Conservation (phyloP, 2,329 filamentous ascomycete species). For the Phaeosphaeriaceae sp. region DNA sequence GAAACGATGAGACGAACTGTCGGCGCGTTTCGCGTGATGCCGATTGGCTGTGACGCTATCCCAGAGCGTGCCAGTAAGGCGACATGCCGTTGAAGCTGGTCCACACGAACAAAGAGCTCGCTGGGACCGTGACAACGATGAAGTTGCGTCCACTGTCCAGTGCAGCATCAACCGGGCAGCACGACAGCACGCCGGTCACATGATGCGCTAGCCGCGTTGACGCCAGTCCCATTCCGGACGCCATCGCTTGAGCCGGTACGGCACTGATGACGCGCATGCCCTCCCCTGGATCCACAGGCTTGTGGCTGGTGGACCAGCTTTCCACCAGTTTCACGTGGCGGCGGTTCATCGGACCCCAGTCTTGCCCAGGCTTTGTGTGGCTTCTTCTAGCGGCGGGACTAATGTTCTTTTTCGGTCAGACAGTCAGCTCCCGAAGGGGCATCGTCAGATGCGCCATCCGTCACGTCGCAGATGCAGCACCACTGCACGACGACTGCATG, state of each 20-base stretch:
- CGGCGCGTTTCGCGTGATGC: slow-evolving; percentile 9
- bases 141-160: background rate
- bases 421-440: slow-evolving; percentile 26
- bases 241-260: slow-evolving; percentile 39
- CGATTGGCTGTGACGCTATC: slow-evolving; percentile 4
- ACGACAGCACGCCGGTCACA: background rate
- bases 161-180: background rate
- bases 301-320: slow-evolving; percentile 27
- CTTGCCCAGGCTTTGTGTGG: slow-evolving; percentile 35
- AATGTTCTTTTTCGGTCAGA: slow-evolving; percentile 30
- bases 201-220: slow-evolving; percentile 12
- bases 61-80: slow-evolving; percentile 1
- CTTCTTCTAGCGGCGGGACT: slow-evolving; percentile 33
- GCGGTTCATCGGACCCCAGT: slow-evolving; percentile 22
- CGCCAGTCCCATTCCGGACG: slow-evolving; percentile 13
- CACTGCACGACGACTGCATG: slow-evolving; percentile 6
- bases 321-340: slow-evolving; percentile 43
- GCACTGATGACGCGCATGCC: slow-evolving; percentile 42
- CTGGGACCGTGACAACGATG: background rate
- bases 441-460: slow-evolving; percentile 29
- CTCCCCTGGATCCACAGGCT: slow-evolving; percentile 33
- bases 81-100: background rate
- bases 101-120: background rate
- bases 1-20: slow-evolving; percentile 12
- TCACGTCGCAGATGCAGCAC: slow-evolving; percentile 26